phyloP scores from a whole-genome alignment of 2,329 filamentous ascomycete genomes.

The Cercospora janseana region DNA sequence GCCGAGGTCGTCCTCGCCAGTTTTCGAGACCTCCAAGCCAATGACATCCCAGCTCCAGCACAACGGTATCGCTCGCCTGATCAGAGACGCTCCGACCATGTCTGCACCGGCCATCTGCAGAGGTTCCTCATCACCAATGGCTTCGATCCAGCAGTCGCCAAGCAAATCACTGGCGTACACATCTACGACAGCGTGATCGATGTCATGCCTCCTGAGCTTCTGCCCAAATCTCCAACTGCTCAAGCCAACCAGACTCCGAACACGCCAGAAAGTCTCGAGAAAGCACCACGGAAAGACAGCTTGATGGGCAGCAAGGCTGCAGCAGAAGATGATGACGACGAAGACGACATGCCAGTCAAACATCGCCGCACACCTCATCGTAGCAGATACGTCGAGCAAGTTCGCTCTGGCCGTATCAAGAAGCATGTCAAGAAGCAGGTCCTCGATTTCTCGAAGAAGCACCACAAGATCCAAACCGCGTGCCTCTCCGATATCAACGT shows the following conservation, averaged over 20 bases:
- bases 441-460: conserved; percentile 1
- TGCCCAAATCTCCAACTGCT: not conserved
- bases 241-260: not conserved
- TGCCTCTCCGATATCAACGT: not conserved
- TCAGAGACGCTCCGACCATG: not conserved
- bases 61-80: not conserved
- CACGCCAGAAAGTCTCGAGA: not conserved
- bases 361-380: conserved; percentile 4
- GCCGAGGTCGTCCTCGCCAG: not conserved
- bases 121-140: conserved; percentile 5
- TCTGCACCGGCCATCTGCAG: conserved; percentile 4
- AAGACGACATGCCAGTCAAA: conserved; percentile 5
- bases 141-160: not conserved
- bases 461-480: conserved; percentile 5
- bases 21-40: not conserved
- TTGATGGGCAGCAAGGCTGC: not conserved
- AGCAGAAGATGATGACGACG: not conserved
- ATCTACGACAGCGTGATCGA: conserved; percentile 4
- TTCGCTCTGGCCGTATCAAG: conserved; percentile 1
- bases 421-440: not conserved
- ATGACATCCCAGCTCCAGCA: not conserved
- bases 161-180: conserved; percentile 4
- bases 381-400: not conserved
- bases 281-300: not conserved
- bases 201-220: conserved; percentile 3